phyloP scores from a whole-genome alignment of 164 flowering plant genomes.

The Santalum album region DNA sequence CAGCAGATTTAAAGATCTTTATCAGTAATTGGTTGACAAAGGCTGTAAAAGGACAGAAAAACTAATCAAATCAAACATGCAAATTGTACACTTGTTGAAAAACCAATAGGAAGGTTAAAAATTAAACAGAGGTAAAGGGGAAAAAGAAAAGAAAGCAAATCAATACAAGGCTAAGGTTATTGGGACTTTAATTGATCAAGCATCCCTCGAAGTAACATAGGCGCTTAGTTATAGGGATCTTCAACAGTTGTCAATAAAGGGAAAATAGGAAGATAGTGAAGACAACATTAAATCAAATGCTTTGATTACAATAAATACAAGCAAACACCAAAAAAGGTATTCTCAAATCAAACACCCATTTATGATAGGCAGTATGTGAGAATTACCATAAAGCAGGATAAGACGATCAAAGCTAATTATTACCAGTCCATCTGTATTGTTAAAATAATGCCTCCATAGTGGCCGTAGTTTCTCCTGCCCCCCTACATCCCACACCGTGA shows the following conservation, averaged over 20 bases:
- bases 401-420: background rate
- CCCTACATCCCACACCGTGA: slow-evolving; percentile 99
- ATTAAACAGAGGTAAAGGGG: background rate
- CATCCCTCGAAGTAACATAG: background rate
- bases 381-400: background rate
- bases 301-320: too few species aligned
- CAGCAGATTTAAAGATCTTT: too few species aligned
- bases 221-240: too few species aligned
- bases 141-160: background rate
- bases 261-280: too few species aligned
- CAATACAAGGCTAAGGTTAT: background rate
- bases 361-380: background rate
- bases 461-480: slow-evolving; percentile 98
- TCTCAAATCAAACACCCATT: too few species aligned
- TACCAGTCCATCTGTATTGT: slow-evolving; percentile 98
- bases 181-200: background rate
- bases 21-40: too few species aligned
- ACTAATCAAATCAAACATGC: background rate
- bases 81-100: background rate
- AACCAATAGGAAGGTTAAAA: background rate
- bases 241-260: too few species aligned
- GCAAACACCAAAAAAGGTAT: too few species aligned
- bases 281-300: too few species aligned
- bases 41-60: too few species aligned
- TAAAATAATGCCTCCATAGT: slow-evolving; percentile 97